A percentile compares a stretch with the other conserved stretches of the same genome.
phyloP scores from a whole-genome alignment of 352 stramenopile genomes.

The Nothophytophthora sp. region DNA sequence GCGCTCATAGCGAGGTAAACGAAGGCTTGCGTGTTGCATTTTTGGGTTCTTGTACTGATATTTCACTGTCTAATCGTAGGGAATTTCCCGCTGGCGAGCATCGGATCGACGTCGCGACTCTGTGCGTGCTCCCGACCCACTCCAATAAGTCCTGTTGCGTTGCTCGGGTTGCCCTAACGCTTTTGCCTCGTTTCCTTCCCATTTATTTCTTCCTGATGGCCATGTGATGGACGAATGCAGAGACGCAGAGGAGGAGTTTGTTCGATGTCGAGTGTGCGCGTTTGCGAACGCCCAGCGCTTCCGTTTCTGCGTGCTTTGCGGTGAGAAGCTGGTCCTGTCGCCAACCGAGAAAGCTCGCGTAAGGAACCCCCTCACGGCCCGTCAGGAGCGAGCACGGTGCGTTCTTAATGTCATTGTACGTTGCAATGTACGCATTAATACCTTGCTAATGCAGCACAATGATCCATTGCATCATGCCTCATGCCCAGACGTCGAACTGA shows the following conservation, averaged over 20 bases:
- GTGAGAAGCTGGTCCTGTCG: constrained; percentile 30
- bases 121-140: constrained; percentile 19
- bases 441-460: background rate
- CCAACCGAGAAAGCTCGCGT: constrained; percentile 18
- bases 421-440: background rate
- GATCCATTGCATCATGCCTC: background rate
- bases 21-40: background rate
- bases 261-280: constrained; percentile 33
- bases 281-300: constrained; percentile 52
- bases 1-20: constrained; percentile 34
- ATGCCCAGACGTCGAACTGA: constrained; percentile 23
- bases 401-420: background rate
- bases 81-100: constrained; percentile 30
- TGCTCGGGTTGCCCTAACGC: no score
- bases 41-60: no score
- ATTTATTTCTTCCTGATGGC: no score
- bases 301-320: constrained; percentile 44
- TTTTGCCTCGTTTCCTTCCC: no score
- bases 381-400: constrained; percentile 20
- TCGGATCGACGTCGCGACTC: constrained; percentile 43
- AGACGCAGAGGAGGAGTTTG: constrained; percentile 32
- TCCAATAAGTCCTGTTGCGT: no score
- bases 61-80: no score
- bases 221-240: no score
- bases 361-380: constrained; percentile 8